Percentiles rank a stretch among this genome's conserved stretches.
Evolutionary conservation across 352 stramenopile genomes (phyloP).

Genomic region (Phytophthora rubi): DNA sequence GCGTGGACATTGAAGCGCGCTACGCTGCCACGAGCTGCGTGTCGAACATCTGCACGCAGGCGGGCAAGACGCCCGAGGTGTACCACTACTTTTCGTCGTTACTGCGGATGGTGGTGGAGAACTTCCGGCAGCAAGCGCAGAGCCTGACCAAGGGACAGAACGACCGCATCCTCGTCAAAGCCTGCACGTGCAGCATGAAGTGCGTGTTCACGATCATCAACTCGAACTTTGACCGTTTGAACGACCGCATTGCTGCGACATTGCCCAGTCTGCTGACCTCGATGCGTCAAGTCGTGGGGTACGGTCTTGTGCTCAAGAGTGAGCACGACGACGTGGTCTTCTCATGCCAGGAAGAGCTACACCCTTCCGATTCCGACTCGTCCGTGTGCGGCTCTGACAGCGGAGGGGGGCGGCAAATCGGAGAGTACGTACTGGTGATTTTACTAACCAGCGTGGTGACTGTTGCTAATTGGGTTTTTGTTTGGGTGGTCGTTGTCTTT

Average conservation of each 20-base stretch:
- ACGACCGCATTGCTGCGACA: slow-evolving; percentile 60
- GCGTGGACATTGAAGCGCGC: slow-evolving; percentile 83
- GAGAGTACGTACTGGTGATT: slow-evolving; percentile 52
- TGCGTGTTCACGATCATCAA: slow-evolving; percentile 87
- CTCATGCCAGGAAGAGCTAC: slow-evolving; percentile 61
- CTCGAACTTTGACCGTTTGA: slow-evolving; percentile 64
- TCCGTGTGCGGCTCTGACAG: slow-evolving; percentile 73
- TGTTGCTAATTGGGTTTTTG: slow-evolving; percentile 9
- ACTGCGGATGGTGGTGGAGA: slow-evolving; percentile 86
- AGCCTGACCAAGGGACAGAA: slow-evolving; percentile 69
- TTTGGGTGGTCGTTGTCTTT: not conserved
- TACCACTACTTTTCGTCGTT: slow-evolving; percentile 76
- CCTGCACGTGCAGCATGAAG: slow-evolving; percentile 88
- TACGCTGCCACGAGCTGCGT: slow-evolving; percentile 89
- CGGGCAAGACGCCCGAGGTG: slow-evolving; percentile 71
- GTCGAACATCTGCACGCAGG: slow-evolving; percentile 77
- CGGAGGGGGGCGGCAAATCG: slow-evolving; percentile 39
- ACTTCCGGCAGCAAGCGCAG: slow-evolving; percentile 80
- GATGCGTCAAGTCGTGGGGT: slow-evolving; percentile 84
- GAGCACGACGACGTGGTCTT: slow-evolving; percentile 65
- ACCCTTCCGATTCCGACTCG: slow-evolving; percentile 74
- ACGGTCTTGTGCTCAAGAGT: slow-evolving; percentile 59
- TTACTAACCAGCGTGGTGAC: not conserved
- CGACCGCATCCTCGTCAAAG: slow-evolving; percentile 83
- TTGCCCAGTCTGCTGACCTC: slow-evolving; percentile 73